Evolutionary conservation across 2,329 filamentous ascomycete genomes (phyloP), one percentile per base, ranked within the genome.

Genomic region (Microdochium nivale): DNA sequence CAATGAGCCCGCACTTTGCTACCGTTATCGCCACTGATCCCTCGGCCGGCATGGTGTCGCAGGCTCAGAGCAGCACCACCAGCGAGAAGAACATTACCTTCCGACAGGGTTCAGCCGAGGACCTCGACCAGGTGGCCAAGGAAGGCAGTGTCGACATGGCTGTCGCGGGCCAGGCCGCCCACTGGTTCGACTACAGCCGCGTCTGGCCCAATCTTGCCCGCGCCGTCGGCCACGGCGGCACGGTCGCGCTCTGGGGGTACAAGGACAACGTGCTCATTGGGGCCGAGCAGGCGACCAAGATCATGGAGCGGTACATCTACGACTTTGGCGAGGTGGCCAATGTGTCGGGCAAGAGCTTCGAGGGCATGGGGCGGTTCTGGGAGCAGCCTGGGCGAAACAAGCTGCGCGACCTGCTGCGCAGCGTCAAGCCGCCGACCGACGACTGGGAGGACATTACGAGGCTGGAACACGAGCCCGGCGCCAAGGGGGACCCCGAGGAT

Each of bases 221-320:
- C 13, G 74, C 81, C 8, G 66, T 84, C 40, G 71, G 76, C 48
- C 62, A 65, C 2, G 78, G 78, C 14, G 82, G 81, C 16, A 80
- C 78, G 0, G 58, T 86, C n/a, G 81, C 81, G 0, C 81, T 83
- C 61, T 85, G 78, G 79, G 81, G 81, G 2, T 86, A 86, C 64
- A 81, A 80, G 59, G 83, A 86, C 64, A 81, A 79, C 59, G 70
- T 81, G 32, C 73, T 86, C 49, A 65, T 81, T 16, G 75, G 78
- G 23, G 73, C 73, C 56, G 73, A 77, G 7, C 59, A 60, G 32
- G 79, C 79, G 16, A 81, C 76, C 24, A 61, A 62, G 46, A 70
- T 85, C 24, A 70, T 84, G 60, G 68, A 79, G 59, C 64, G 68
- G 25, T 85, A 79, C 56, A 72, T 75, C 53, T 84, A 84, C 66